phyloP scores from a whole-genome alignment of 2,329 filamentous ascomycete genomes.

The Xylariaceae sp. region DNA sequence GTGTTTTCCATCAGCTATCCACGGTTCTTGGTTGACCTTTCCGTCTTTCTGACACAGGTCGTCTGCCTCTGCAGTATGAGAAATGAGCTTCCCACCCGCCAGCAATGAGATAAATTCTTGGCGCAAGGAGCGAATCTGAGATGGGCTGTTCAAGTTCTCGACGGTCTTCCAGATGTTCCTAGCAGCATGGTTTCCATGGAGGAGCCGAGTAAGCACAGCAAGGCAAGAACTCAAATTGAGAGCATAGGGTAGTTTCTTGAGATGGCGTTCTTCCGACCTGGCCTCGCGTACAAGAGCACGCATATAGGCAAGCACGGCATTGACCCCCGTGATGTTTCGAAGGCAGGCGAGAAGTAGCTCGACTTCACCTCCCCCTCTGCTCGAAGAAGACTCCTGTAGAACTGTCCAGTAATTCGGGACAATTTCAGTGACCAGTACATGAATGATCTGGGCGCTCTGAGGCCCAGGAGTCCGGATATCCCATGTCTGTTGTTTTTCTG shows the following conservation, averaged over 20 bases:
- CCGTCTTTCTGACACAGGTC: slow-evolving; percentile 37
- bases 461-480: slow-evolving; percentile 61
- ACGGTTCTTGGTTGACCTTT: slow-evolving; percentile 34
- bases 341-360: slow-evolving; percentile 60
- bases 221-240: slow-evolving; percentile 42
- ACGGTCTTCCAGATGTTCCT: slow-evolving; percentile 21
- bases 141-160: slow-evolving; percentile 7
- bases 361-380: slow-evolving; percentile 31
- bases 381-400: slow-evolving; percentile 43
- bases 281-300: slow-evolving; percentile 54
- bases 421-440: slow-evolving; percentile 68
- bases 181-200: slow-evolving; percentile 31
- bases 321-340: slow-evolving; percentile 70
- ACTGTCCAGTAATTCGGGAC: slow-evolving; percentile 78
- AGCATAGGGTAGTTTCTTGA: slow-evolving; percentile 36
- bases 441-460: slow-evolving; percentile 68
- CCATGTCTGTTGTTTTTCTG: slow-evolving; percentile 33
- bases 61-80: slow-evolving; percentile 52
- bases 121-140: slow-evolving; percentile 30
- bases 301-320: slow-evolving; percentile 69
- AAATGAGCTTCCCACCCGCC: slow-evolving; percentile 45
- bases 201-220: slow-evolving; percentile 38
- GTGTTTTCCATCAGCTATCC: slow-evolving; percentile 60
- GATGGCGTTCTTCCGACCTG: slow-evolving; percentile 32
- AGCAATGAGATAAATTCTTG: slow-evolving; percentile 44